Conservation (phyloP, 192 early-diverging fungal species). For the Backusella parvicylindrica region DNA sequence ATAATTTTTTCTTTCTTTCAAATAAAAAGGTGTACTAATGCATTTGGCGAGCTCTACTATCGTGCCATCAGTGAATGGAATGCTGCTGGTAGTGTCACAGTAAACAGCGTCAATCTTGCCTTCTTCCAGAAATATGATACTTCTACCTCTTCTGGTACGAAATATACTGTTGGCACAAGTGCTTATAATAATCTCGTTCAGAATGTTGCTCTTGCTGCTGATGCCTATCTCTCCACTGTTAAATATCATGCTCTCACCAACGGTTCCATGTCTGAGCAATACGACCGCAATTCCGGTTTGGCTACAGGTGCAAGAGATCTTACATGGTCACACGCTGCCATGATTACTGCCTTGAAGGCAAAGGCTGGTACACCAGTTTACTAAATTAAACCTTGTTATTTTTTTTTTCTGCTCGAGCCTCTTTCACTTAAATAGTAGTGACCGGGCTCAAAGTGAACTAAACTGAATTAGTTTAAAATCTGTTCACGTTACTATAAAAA, state of each 20-base stretch:
- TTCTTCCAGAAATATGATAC: conserved; percentile 29
- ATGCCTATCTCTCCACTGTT: conserved; percentile 56
- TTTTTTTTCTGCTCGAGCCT: background rate
- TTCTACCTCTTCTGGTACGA: conserved; percentile 4
- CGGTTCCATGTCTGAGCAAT: conserved; percentile 63
- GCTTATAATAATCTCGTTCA: conserved; percentile 28
- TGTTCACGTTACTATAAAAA: background rate
- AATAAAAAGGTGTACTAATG: conserved; percentile 11
- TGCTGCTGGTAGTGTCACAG: background rate
- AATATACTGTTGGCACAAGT: background rate
- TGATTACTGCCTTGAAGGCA: conserved; percentile 40
- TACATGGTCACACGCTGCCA: conserved; percentile 69
- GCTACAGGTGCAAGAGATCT: conserved; percentile 58
- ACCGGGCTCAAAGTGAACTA: background rate
- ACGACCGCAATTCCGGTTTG: conserved; percentile 46
- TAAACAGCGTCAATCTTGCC: conserved; percentile 29
- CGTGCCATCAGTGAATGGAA: conserved; percentile 35
- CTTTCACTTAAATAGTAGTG: background rate
- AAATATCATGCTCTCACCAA: conserved; percentile 42
- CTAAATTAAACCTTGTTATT: background rate
- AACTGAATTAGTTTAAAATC: background rate
- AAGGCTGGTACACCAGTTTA: conserved; percentile 9
- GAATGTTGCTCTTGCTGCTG: conserved; percentile 44
- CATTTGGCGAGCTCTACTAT: conserved; percentile 62
- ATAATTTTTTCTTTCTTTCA: too few relatives aligned